These are phyloP conservation scores for Pneumocystis murina DNA, from an alignment of 1,139 yeast genomes.

Conservation along the genomic window DNA sequence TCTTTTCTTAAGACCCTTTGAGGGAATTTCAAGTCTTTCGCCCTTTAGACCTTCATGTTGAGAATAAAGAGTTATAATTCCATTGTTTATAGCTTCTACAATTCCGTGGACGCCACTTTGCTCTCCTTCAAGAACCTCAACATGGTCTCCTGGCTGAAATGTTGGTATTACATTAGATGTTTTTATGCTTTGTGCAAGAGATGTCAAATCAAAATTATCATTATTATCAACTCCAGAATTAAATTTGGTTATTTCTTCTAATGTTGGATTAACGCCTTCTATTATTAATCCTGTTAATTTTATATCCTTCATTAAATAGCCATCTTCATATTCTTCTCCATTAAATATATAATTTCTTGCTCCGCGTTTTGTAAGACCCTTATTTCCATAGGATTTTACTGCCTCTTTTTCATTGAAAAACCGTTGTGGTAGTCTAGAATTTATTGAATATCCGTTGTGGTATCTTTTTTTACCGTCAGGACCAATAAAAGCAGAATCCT, in stretches of 20 bases:
- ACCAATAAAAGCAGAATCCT: constrained; percentile 26
- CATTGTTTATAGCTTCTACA: constrained; percentile 35
- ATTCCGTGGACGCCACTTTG: constrained; percentile 79
- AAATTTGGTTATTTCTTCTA: constrained; percentile 79
- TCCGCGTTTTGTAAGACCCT: constrained; percentile 43
- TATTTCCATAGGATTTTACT: constrained; percentile 43
- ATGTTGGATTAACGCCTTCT: constrained; percentile 69
- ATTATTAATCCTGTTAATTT: constrained; percentile 69
- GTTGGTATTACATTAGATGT: constrained; percentile 38
- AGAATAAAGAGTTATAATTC: constrained; percentile 23
- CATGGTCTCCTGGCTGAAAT: constrained; percentile 89
- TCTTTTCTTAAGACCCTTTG: constrained; percentile 65
- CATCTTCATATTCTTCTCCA: constrained; percentile 81
- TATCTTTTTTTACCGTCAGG: constrained; percentile 31
- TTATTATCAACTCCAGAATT: constrained; percentile 43
- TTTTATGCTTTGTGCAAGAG: constrained; percentile 62
- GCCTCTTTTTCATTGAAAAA: constrained; percentile 63
- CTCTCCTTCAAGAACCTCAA: constrained; percentile 83
- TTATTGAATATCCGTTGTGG: constrained; percentile 25
- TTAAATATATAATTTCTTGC: constrained; percentile 58
- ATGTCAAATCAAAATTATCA: constrained; percentile 70
- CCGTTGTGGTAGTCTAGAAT: constrained; percentile 64
- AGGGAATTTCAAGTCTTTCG: constrained; percentile 37
- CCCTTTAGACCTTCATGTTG: constrained; percentile 29
- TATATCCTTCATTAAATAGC: constrained; percentile 74